Conservation (phyloP, 768 basidiomycete genomes). For the Boletus reticuloceps region DNA sequence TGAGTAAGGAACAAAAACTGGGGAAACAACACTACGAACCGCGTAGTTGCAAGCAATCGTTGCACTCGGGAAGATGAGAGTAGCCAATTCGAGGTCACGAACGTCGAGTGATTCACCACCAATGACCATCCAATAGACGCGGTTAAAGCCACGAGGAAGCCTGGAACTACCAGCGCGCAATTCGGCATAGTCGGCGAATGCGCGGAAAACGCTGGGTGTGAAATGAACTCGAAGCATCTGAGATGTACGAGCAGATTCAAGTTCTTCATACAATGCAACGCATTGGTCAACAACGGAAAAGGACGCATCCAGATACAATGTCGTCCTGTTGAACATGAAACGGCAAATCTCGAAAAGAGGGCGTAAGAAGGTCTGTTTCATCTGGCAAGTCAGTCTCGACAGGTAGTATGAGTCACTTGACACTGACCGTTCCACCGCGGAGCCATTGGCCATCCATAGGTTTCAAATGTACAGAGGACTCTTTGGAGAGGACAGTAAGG, state of each 20-base stretch:
- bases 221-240: slow-evolving; percentile 14
- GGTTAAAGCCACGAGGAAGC: slow-evolving; percentile 14
- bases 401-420: not conserved
- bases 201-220: slow-evolving; percentile 16
- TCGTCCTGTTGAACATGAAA: slow-evolving; percentile 17
- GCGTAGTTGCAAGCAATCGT: slow-evolving; percentile 16
- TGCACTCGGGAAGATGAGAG: slow-evolving; percentile 8
- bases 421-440: slow-evolving; percentile 10
- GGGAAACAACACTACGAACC: not conserved
- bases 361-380: slow-evolving; percentile 11
- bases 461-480: slow-evolving; percentile 7
- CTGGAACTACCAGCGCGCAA: slow-evolving; percentile 7
- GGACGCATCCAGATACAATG: slow-evolving; percentile 11
- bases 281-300: slow-evolving; percentile 9
- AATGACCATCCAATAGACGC: slow-evolving; percentile 17
- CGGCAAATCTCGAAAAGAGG: slow-evolving; percentile 18
- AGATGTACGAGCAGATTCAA: slow-evolving; percentile 10
- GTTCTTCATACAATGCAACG: slow-evolving; percentile 8
- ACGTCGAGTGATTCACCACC: slow-evolving; percentile 11
- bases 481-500: slow-evolving; percentile 12
- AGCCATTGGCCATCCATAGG: slow-evolving; percentile 17
- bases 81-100: slow-evolving; percentile 12
- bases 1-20: not conserved
- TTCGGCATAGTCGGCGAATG: slow-evolving; percentile 13
- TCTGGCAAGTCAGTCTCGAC: not conserved